Base-by-base conservation (phyloP, 768 basidiomycete genomes). In the Arthromyces matolae region DNA sequence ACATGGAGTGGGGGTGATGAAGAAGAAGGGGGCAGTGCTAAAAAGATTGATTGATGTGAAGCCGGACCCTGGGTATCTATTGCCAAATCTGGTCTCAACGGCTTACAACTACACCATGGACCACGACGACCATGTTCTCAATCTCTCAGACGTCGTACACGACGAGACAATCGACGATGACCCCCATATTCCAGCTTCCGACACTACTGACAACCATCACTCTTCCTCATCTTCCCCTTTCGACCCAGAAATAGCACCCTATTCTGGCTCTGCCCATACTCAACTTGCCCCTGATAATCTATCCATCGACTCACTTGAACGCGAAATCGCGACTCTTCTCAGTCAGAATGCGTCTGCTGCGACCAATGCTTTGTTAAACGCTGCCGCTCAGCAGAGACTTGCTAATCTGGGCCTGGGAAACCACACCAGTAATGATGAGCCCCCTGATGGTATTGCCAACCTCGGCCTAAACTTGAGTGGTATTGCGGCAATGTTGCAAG, bases 131-230 rank as follows among this genome's bases (percentile, higher is more conserved):
- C 78, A 79, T 51, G 78, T 80, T 53, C 77, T 90, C 52, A 79
- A 81, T 60, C 79, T 90, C 57, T 89, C 88, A 37, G 88, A 90
- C 68, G 88, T 90, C 66, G 86, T 90, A 36, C 85, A 89, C 64
- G 87, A 89, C 62, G 84, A 87, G 47, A 76, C 83, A 24, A 76
- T 87, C 19, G 80, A 75, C 62, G 78, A 84, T 57, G 80, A 82
- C 54, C 67, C 70, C 37, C 69, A 70, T 44, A 59, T 63, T 35
- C 54, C 69, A 45, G 37, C 54, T 25, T 32, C 67, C 43, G 58
- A 56, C 49, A 27, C 61, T 55, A 49, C 63, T 57, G 56, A 69
- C 53, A 54, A 61, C 60, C 53, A 65, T 55, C 58, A 63, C 52
- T 47, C 64, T 38, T 49, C 49, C 42, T 47, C 70, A 42, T 58